Evolutionary conservation across 2,329 filamentous ascomycete genomes (phyloP), one percentile per base, ranked within the genome.

Genomic region (Elsinoe necatrix): DNA sequence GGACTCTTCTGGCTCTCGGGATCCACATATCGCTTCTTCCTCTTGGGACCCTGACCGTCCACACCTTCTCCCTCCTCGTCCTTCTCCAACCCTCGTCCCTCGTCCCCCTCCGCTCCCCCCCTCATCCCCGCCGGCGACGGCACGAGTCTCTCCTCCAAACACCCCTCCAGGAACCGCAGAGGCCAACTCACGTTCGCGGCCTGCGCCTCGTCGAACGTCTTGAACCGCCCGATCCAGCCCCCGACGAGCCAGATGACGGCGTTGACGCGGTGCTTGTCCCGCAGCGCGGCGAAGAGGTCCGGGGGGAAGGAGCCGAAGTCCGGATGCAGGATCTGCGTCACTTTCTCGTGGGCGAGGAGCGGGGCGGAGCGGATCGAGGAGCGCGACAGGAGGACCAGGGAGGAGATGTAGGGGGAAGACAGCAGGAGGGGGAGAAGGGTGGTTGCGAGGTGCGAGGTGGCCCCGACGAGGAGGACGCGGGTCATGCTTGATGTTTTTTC

Each of bases 221-320:
- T 61, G 62, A 66, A 67, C 2, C 60, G 50, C 20, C 60, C 54
- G 8, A 62, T 56, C 14, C 60, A 62, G 4, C 63, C 62, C 47
- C 68, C 69, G 1, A 70, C 57, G 6, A 61, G 54, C 60, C 60
- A 57, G 8, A 57, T 35, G 27, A 42, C 47, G 1, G 43, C 55
- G 3, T 51, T n/a, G 21, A 57, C 25, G 9, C 21, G 16, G 34
- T 47, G 27, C 16, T 20, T 20, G 21, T 55, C 52, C 2, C 52
- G 18, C 7, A 56, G 54, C 7, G 9, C 5, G 23, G 11, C 11
- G 41, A 56, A 47, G 23, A 56, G 39, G 8, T 34, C 14, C 4
- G 45, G 37, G 7, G 54, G 47, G 11, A 57, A 31, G 18, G 42
- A 35, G 41, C 34, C 23, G n/a, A 83, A 84, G 64, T 84, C 77